Conservation (phyloP, 768 basidiomycete genomes). For the Mycena metata region DNA sequence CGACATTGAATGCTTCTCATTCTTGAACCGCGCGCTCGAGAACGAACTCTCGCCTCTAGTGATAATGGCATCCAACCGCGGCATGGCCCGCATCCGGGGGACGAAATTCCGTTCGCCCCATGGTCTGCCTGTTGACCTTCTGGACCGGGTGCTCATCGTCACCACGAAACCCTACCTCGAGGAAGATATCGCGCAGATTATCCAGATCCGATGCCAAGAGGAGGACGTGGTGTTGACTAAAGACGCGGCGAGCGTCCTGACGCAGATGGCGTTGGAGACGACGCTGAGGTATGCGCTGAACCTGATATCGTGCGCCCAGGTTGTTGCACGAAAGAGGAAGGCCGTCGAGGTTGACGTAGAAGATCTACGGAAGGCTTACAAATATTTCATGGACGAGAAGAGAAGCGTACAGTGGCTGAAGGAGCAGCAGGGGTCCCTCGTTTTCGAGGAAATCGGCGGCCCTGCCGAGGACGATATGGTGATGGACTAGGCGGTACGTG, state of each 20-base stretch:
- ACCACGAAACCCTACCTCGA: conserved; percentile 88
- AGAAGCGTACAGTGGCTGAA: conserved; percentile 92
- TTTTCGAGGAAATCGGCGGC: conserved; percentile 77
- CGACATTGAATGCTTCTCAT: conserved; percentile 99
- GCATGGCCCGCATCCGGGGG: conserved; percentile 94
- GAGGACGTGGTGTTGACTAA: conserved; percentile 90
- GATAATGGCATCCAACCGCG: conserved; percentile 98
- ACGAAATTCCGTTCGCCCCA: conserved; percentile 96
- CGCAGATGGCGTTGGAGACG: conserved; percentile 89
- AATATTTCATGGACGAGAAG: conserved; percentile 94
- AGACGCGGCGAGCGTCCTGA: conserved; percentile 83
- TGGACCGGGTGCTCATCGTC: conserved; percentile 97
- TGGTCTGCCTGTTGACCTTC: conserved; percentile 92
- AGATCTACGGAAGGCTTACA: conserved; percentile 88
- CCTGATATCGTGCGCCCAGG: conserved; percentile 92
- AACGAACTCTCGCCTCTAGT: conserved; percentile 94
- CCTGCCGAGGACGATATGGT: conserved; percentile 50
- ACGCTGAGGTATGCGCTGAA: conserved; percentile 96
- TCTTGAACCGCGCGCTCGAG: conserved; percentile 96
- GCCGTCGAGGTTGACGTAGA: conserved; percentile 84
- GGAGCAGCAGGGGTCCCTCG: conserved; percentile 81
- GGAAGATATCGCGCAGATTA: conserved; percentile 91
- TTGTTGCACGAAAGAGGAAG: conserved; percentile 88
- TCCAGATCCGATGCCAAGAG: conserved; percentile 95
- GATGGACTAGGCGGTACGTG: conserved; percentile 43